These are phyloP conservation scores for Colletotrichum endophyticum DNA, from an alignment of 2,329 filamentous ascomycete species.

Conservation along the genomic window DNA sequence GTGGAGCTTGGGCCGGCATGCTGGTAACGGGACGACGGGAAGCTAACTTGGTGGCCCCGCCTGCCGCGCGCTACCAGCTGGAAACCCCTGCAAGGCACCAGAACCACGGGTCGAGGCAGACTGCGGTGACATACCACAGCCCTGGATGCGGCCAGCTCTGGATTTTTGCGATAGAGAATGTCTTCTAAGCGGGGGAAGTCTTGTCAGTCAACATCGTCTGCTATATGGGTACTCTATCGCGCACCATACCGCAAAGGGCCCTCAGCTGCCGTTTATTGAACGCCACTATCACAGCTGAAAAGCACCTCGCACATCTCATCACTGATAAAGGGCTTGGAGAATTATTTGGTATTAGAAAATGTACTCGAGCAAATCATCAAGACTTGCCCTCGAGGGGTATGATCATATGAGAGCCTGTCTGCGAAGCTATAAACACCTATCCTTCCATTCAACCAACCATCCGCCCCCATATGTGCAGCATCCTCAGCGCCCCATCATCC, in stretches of 20 bases:
- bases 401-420: neutral
- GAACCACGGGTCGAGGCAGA: neutral
- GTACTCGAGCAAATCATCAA: constrained; percentile 11
- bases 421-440: neutral
- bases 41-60: neutral
- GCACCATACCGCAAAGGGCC: neutral
- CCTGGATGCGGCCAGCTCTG: neutral
- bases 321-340: neutral
- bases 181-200: neutral
- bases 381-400: neutral
- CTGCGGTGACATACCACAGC: neutral
- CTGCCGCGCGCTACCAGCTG: neutral
- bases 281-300: neutral
- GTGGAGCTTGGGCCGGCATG: neutral
- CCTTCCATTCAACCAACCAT: neutral
- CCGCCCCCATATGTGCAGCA: neutral
- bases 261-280: neutral
- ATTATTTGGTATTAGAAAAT: neutral
- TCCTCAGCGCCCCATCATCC: neutral
- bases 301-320: neutral
- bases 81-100: neutral
- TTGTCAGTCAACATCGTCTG: neutral
- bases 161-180: neutral
- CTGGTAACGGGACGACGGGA: neutral
- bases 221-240: neutral